Conservation (phyloP, 495 filamentous ascomycete genomes). For the Penicillium tannophilum region DNA sequence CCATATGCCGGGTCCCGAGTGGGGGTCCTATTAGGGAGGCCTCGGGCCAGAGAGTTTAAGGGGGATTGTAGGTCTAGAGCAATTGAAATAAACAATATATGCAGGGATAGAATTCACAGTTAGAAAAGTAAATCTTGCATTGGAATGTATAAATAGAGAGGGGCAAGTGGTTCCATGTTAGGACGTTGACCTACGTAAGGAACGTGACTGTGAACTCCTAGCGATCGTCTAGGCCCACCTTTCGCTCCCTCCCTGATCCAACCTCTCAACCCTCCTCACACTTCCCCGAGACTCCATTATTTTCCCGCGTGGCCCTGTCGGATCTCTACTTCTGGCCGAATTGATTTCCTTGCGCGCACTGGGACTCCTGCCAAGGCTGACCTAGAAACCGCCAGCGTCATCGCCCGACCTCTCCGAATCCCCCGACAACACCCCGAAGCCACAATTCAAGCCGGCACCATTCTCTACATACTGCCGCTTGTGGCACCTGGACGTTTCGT, state of each 20-base stretch:
- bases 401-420: slow-evolving; percentile 19
- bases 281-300: slow-evolving; percentile 10
- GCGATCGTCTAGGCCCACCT: slow-evolving; percentile 32
- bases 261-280: slow-evolving; percentile 13
- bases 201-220: slow-evolving; percentile 39
- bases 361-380: slow-evolving; percentile 30
- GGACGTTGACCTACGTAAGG: slow-evolving; percentile 24
- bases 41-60: neutral
- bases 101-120: neutral
- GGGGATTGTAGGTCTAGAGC: neutral
- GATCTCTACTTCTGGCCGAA: neutral
- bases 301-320: slow-evolving; percentile 10
- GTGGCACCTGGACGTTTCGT: slow-evolving; percentile 18
- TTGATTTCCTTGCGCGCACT: slow-evolving; percentile 11
- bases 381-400: slow-evolving; percentile 26
- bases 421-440: slow-evolving; percentile 16
- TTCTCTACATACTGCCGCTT: slow-evolving; percentile 24
- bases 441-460: slow-evolving; percentile 14
- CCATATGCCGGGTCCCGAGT: slow-evolving; percentile 27
- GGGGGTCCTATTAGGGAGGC: slow-evolving; percentile 16
- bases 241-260: slow-evolving; percentile 31
- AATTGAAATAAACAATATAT: neutral
- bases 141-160: slow-evolving; percentile 1
- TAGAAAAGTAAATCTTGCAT: neutral
- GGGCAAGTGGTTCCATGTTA: neutral